Base-by-base conservation (phyloP, 805 yeast genomes). In the Barnettozyma pratensis region DNA sequence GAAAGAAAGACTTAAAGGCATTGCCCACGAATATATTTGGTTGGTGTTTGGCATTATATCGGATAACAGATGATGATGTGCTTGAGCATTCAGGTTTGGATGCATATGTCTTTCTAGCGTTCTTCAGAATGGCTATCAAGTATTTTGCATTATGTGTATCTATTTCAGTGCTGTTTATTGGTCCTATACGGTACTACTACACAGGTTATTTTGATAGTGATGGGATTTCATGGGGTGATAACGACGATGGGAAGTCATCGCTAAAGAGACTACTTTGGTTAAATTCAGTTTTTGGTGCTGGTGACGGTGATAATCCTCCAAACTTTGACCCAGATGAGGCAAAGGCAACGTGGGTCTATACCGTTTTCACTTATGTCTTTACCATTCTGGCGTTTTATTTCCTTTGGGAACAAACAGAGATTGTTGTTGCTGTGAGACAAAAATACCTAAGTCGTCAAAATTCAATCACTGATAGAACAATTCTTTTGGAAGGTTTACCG, bases 41-140 rank as follows among this genome's bases (percentile, higher is more conserved):
- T 2, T 92, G 98, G 98, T 74, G 91, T n/a, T 72, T 79, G 1
- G 77, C 80, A 0, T 68, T 92, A 8, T 77, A 79, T 60, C 64
- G 65, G 12, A 80, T 92, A n/a, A 72, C 76, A 26, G 98, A 94
- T 55, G 76, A 79, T 9, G 89, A 90, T 51, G 80, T 94, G 1
- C 71, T 94, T 45, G 92, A 89, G 52, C 85, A 84, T 58, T 96
- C 97, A 3, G 99, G 99, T 0, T 68, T 92, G 41, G 99, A 92
- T 68, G 97, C 97, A 0, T 89, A 76, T 67, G 98, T 94, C 45
- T 92, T 87, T 59, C 68, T 92, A 31, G 89, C 92, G 2, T 92
- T 92, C 66, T 94, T 94, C 76, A 83, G 85, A 51, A 88, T 91
- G 90, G 79, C 94, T 51, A 87, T 91, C 46, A 80, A 81, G 61